Evolutionary conservation across 106 monocot genomes (phyloP).

Genomic region (Allium sativum): DNA sequence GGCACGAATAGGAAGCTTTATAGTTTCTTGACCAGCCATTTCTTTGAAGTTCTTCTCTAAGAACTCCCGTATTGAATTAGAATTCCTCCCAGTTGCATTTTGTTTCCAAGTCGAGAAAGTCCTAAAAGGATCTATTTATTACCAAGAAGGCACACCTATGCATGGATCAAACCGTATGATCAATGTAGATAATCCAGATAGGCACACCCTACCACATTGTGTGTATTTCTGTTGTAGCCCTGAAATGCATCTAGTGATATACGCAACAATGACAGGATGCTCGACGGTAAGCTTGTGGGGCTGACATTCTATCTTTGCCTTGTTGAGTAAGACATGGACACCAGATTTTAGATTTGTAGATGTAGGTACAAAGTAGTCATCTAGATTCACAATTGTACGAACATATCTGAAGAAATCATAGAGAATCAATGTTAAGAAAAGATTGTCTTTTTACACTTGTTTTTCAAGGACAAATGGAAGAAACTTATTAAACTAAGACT

Average conservation of each 20-base stretch:
- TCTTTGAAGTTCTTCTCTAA: constrained; percentile 93
- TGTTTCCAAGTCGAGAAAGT: constrained; percentile 94
- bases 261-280: constrained; percentile 90
- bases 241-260: constrained; percentile 87
- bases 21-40: constrained; percentile 64
- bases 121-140: constrained; percentile 83
- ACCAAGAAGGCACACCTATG: constrained; percentile 50
- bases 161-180: constrained; percentile 86
- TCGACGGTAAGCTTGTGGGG: constrained; percentile 76
- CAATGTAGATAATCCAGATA: constrained; percentile 75
- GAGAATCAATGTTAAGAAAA: too few species aligned
- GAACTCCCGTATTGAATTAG: constrained; percentile 82
- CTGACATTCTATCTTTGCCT: constrained; percentile 84
- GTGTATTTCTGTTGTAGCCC: constrained; percentile 97
- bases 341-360: constrained; percentile 87
- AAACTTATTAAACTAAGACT: too few species aligned
- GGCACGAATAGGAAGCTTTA: constrained; percentile 67
- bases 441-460: too few species aligned
- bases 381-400: constrained; percentile 76
- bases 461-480: too few species aligned
- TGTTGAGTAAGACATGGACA: constrained; percentile 71
- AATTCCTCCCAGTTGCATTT: constrained; percentile 85
- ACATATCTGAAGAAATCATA: constrained; percentile 2
- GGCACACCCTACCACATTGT: constrained; percentile 84
- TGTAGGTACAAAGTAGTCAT: constrained; percentile 78